Conservation (phyloP, 1,284 basidiomycete species). For the Ustilago shanxiensis region DNA sequence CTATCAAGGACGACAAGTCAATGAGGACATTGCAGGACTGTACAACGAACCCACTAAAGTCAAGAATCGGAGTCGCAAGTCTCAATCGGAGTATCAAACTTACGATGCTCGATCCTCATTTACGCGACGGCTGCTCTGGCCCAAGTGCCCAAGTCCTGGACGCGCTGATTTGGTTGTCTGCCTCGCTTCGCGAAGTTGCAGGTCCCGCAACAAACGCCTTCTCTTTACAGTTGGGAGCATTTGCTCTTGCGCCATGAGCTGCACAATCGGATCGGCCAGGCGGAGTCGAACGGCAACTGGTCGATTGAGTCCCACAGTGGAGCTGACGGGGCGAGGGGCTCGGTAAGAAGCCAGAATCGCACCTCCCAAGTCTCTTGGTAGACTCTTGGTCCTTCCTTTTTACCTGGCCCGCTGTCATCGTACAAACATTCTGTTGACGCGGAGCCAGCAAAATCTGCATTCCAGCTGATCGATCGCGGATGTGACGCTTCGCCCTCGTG, state of each 20-base stretch:
- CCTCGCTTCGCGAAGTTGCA: slow-evolving; percentile 3
- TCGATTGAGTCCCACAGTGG: not conserved
- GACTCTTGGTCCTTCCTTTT: not conserved
- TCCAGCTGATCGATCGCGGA: not conserved
- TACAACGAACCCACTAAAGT: no score
- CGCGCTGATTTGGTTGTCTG: slow-evolving; percentile 6
- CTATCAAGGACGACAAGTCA: no score
- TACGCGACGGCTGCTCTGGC: slow-evolving; percentile 19
- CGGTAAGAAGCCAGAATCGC: not conserved
- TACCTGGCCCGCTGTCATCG: not conserved
- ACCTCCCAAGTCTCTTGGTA: not conserved
- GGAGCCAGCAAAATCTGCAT: slow-evolving; percentile 7
- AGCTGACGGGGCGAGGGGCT: not conserved
- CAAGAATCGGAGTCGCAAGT: not conserved
- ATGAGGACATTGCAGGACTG: no score
- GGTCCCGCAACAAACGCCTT: not conserved
- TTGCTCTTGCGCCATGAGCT: not conserved
- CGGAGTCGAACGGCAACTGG: slow-evolving; percentile 1
- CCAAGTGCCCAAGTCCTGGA: slow-evolving; percentile 3
- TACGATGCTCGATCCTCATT: slow-evolving; percentile 23
- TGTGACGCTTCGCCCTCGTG: not conserved
- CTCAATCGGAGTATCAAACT: slow-evolving; percentile 18
- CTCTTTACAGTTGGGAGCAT: no score
- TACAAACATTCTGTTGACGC: slow-evolving; percentile 1
- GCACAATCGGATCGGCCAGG: slow-evolving; percentile 4